Base-by-base conservation (phyloP, 495 filamentous ascomycete genomes). In the Podospora pseudoanserina region DNA sequence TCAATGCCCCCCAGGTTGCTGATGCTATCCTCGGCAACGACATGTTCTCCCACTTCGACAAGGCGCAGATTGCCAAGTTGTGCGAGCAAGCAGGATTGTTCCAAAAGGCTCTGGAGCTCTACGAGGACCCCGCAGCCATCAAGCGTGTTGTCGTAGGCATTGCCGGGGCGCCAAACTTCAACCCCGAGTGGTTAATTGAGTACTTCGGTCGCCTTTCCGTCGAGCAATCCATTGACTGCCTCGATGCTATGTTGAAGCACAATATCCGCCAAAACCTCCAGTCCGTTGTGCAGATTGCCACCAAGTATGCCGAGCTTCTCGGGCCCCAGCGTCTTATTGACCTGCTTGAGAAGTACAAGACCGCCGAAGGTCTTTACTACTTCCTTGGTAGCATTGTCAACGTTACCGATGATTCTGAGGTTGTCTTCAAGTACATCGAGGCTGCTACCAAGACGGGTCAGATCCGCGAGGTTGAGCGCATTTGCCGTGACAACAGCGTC, bases 401-500 rank as follows among this genome's bases (percentile, higher is more conserved):
- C 77, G 81, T 99, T 27, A 96, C 91, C 68, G 92, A 97, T 79
- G 96, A 99, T 74, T 81, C 90, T 26, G 96, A 99, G 74, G 95
- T 99, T 55, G 88, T 92, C 78, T 99, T 97, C 89, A 99, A 99
- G 85, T 99, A 99, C 79, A 96, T 99, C 64, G 93, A 98, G 81
- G 93, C 96, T 66, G 95, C 96, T 39, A 97, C 94, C 61, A 88
- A 87, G 74, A 96, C 96, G 86, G 86, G 87, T 9, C 94, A 99
- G 77, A 86, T 96, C 71, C 91, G 89, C 66, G 95, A 99, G 76
- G 95, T 99, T 49, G 95, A 98, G 84, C 91, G 95, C 30, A 93
- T 99, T 76, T 97, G 94, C 82, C 89, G 95, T 65, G 95, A 99
- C 76, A 96, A 91, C 85, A 93, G 83, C 71, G 88, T 87, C 77